Conservation (phyloP, 345 rosid species). For the Atalantia buxifolia region DNA sequence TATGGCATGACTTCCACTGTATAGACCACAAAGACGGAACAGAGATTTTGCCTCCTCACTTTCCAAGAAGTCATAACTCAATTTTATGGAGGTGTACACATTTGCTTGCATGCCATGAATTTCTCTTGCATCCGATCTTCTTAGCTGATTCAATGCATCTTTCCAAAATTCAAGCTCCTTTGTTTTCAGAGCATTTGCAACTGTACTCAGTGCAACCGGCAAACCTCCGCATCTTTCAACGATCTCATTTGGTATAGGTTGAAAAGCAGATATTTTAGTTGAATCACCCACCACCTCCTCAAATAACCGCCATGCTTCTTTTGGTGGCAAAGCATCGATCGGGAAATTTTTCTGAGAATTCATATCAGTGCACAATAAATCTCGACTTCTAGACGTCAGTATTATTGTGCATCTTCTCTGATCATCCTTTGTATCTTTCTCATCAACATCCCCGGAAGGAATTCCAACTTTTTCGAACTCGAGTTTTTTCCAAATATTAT, state of each 20-base stretch:
- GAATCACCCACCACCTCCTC: neutral
- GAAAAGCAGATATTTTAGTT: neutral
- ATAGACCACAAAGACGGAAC: neutral
- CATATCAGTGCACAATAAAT: conserved; percentile 8
- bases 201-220: conserved; percentile 4
- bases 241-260: neutral
- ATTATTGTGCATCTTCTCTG: conserved; percentile 13
- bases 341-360: neutral
- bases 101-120: neutral
- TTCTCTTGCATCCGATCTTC: neutral
- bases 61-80: neutral
- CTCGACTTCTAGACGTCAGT: conserved; percentile 8
- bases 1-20: accelerated
- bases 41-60: neutral
- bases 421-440: neutral
- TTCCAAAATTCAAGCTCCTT: neutral
- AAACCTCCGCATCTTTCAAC: conserved; percentile 8
- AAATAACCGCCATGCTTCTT: conserved; percentile 14
- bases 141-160: neutral
- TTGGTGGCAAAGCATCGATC: neutral
- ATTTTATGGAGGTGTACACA: neutral
- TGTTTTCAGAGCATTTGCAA: conserved; percentile 9
- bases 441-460: neutral
- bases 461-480: neutral
- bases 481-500: neutral